phyloP scores from a whole-genome alignment of 2,329 filamentous ascomycete species.

The Cladophialophora bantiana region DNA sequence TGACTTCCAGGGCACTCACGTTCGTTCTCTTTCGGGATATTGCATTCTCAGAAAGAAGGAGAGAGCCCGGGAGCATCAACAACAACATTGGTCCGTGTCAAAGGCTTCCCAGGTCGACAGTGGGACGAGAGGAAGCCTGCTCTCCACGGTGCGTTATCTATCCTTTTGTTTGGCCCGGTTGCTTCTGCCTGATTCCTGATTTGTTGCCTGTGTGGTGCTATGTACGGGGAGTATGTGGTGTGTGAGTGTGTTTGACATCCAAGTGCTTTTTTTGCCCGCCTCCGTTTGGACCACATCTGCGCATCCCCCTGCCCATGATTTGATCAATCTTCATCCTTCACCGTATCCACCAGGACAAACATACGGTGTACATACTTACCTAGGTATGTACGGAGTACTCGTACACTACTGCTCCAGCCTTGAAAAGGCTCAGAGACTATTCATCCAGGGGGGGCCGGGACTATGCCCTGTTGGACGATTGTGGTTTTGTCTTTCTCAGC shows the following conservation, averaged over 20 bases:
- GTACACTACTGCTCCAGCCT: background rate
- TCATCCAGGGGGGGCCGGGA: background rate
- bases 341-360: background rate
- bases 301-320: conserved; percentile 1
- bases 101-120: background rate
- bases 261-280: background rate
- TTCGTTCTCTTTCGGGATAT: conserved; percentile 19
- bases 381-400: background rate
- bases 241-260: background rate
- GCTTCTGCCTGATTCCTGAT: background rate
- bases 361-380: background rate
- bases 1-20: conserved; percentile 1
- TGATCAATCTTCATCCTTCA: conserved; percentile 5
- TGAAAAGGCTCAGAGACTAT: background rate
- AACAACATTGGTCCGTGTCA: background rate
- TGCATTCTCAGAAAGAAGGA: conserved; percentile 10
- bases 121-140: conserved; percentile 8
- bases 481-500: conserved; percentile 15
- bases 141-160: conserved; percentile 10
- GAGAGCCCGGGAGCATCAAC: conserved; percentile 3
- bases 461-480: conserved; percentile 9
- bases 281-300: conserved; percentile 3
- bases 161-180: conserved; percentile 5
- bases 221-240: no score
- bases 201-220: background rate